Percentiles rank a stretch among this genome's conserved stretches.
phyloP scores from a whole-genome alignment of 441 rosid genomes.

The Arabidopsis hybrid region DNA sequence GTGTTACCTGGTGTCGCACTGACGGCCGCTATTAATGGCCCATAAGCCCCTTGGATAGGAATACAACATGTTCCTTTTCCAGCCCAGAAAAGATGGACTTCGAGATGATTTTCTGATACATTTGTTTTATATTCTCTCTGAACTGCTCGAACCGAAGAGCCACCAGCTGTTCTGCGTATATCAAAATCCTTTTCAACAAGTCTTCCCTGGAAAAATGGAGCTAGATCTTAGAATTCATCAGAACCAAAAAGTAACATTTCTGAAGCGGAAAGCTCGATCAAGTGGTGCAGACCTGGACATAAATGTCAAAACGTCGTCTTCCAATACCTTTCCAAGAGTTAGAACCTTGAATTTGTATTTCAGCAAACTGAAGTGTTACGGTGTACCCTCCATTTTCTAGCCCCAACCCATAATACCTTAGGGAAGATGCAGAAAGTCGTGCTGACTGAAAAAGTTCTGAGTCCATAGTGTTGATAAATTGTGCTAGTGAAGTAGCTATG shows the following conservation, averaged over 20 bases:
- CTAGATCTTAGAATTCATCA: background rate
- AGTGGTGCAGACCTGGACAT: conserved; percentile 62
- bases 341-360: conserved; percentile 48
- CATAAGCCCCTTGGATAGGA: conserved; percentile 59
- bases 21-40: conserved; percentile 73
- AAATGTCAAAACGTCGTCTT: conserved; percentile 68
- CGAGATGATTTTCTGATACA: conserved; percentile 60
- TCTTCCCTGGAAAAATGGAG: conserved; percentile 52
- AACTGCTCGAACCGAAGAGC: conserved; percentile 45
- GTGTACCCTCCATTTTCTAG: conserved; percentile 74
- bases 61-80: conserved; percentile 75
- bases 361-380: conserved; percentile 58
- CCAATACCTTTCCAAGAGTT: conserved; percentile 36
- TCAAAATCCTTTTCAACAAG: conserved; percentile 61
- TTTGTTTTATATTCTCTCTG: conserved; percentile 53
- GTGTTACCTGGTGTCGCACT: conserved; percentile 46
- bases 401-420: conserved; percentile 81
- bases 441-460: conserved; percentile 55
- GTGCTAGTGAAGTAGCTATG: conserved; percentile 8
- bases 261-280: conserved; percentile 15
- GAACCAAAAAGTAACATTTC: background rate
- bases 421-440: conserved; percentile 70
- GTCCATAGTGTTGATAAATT: conserved; percentile 42
- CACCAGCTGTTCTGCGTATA: conserved; percentile 48
- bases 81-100: conserved; percentile 73